Evolutionary conservation across 352 stramenopile genomes (phyloP), one percentile per base, ranked within the genome.

Genomic region (Blastocystis sp.): DNA sequence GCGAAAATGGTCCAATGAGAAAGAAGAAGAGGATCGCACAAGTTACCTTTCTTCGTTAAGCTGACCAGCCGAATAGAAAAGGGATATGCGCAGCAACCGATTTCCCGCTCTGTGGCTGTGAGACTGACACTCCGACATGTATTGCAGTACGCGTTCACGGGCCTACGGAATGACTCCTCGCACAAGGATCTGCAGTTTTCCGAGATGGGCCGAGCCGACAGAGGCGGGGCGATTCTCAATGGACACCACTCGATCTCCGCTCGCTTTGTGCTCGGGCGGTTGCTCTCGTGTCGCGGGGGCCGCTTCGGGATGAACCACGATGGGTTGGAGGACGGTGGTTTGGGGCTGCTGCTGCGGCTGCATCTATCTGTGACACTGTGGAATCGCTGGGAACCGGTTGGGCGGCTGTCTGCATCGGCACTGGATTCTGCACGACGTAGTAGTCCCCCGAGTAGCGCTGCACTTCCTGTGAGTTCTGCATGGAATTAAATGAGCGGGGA

Each of bases 11-110:
- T 14, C 74, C 74, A 2, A 84, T 53, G n/a, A 84, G 23, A 7
- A 84, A 84, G 56, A 84, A 84, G 74, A 84, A 84, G 2, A 84
- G 10, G 34, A 84, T 84, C 34, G 74, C 56, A 11, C 67, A 34
- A 5, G 74, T 69, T 19, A 84, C 38, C 2, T 1, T 84, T 21
- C 61, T 19, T 9, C 1, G 74, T 84, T 41, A 84, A 70, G 74
- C 5, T 23, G 17, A 14, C 40, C 21, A 23, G 11, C 0, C 17
- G 9, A 53, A 1, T 56, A 56, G 48, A 38, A 17, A 23, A 21
- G 23, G 74, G 74, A 84, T 84, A 84, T 84, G 74, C 74, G 53
- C 48, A 84, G 53, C 21, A 45, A 7, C 74, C 74, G 5, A 62
- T 56, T 34, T 64, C 45, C 23, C 74, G 19, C 60, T 84, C 74